Conservation (phyloP, 495 filamentous ascomycete genomes). For the Penicillium daleae region DNA sequence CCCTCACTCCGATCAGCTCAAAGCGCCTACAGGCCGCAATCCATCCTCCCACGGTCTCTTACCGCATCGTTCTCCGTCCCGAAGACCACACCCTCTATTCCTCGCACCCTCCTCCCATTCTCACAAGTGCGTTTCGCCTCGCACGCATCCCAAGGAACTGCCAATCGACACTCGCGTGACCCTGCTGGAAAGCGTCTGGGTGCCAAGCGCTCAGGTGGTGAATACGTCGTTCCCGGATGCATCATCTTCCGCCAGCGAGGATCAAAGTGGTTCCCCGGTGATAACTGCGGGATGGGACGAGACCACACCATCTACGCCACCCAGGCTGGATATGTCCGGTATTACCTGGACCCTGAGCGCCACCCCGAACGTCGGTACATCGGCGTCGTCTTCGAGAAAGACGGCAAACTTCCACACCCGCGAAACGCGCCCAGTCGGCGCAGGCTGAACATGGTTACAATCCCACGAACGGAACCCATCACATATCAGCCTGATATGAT, state of each 20-base stretch:
- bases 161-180: conserved; percentile 78
- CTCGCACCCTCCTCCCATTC: conserved; percentile 38
- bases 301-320: conserved; percentile 95
- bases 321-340: conserved; percentile 86
- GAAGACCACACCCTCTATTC: conserved; percentile 32
- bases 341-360: conserved; percentile 81
- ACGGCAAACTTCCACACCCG: conserved; percentile 71
- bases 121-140: conserved; percentile 71
- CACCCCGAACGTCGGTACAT: conserved; percentile 90
- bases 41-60: conserved; percentile 45
- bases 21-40: conserved; percentile 28
- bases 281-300: conserved; percentile 91
- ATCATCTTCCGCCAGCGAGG: conserved; percentile 98
- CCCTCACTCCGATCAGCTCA: conserved; percentile 35
- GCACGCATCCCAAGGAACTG: conserved; percentile 84
- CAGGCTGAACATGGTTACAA: conserved; percentile 68
- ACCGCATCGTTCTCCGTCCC: conserved; percentile 36
- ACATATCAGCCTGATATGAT: conserved; percentile 42
- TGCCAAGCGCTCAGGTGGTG: conserved; percentile 87
- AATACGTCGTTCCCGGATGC: conserved; percentile 91
- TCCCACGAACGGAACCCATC: conserved; percentile 44
- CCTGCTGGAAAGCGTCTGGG: conserved; percentile 92
- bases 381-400: conserved; percentile 81
- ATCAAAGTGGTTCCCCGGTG: conserved; percentile 90
- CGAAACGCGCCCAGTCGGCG: conserved; percentile 64